Evolutionary conservation across 129 eudicot species (phyloP).

Genomic region (Chrysanthemum makinoi): DNA sequence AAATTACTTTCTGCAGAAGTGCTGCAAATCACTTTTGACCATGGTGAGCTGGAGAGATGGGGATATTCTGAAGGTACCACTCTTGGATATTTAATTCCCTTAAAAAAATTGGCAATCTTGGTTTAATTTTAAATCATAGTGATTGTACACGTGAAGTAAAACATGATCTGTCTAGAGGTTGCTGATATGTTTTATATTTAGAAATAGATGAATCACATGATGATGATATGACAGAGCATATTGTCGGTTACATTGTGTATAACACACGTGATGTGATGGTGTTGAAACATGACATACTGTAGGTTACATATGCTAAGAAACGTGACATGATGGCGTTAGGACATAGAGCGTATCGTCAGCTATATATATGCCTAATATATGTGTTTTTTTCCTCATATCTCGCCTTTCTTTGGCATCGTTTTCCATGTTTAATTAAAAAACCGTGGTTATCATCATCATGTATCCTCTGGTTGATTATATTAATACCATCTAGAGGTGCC

Average conservation of each 20-base stretch:
- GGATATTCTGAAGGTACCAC: slow-evolving; percentile 58
- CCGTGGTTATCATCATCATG: not conserved
- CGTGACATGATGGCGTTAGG: not conserved
- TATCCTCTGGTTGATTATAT: not conserved
- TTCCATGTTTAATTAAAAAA: slow-evolving; percentile 13
- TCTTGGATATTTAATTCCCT: slow-evolving; percentile 1
- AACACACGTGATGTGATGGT: not conserved
- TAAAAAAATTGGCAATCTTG: not conserved
- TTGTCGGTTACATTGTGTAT: not conserved
- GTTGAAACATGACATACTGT: not conserved
- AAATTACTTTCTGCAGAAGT: slow-evolving; percentile 51
- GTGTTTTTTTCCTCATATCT: slow-evolving; percentile 8
- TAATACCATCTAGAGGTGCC: slow-evolving; percentile 12
- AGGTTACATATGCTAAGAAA: not conserved
- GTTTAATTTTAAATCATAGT: not conserved
- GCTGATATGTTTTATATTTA: slow-evolving; percentile 17
- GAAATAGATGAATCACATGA: not conserved
- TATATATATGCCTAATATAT: not conserved
- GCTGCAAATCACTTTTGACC: slow-evolving; percentile 52
- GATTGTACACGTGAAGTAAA: slow-evolving; percentile 10
- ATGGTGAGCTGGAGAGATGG: slow-evolving; percentile 64
- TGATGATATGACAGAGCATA: not conserved
- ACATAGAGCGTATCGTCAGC: not conserved
- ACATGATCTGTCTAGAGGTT: not conserved
- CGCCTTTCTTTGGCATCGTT: slow-evolving; percentile 1